These are phyloP conservation scores for Colletotrichum trifolii DNA, from an alignment of 2,329 filamentous ascomycete genomes.

Conservation along the genomic window DNA sequence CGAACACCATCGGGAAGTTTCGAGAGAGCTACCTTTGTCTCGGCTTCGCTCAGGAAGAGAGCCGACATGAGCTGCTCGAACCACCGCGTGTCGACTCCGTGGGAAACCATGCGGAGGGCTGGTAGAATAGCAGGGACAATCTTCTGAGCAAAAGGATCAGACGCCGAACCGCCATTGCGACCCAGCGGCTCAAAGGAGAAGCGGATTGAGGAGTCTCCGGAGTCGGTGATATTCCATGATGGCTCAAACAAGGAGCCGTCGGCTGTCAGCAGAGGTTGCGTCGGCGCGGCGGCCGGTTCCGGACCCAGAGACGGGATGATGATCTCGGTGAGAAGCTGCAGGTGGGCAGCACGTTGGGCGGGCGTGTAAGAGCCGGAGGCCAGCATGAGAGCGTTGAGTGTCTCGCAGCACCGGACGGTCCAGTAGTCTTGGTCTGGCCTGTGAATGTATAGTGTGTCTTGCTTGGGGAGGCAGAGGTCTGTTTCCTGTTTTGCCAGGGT, in stretches of 20 bases:
- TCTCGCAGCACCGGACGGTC: slow-evolving; percentile 31
- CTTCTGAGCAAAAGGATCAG: slow-evolving; percentile 35
- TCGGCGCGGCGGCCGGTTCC: slow-evolving; percentile 26
- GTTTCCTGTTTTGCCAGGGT: slow-evolving; percentile 29
- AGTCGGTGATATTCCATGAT: slow-evolving; percentile 36
- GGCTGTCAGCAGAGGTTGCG: slow-evolving; percentile 31
- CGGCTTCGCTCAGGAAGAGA: slow-evolving; percentile 39
- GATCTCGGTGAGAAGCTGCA: slow-evolving; percentile 32
- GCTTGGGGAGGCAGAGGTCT: slow-evolving; percentile 27
- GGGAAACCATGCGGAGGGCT: slow-evolving; percentile 21
- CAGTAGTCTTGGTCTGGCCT: slow-evolving; percentile 35
- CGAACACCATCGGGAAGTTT: slow-evolving; percentile 37
- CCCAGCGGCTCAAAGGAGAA: slow-evolving; percentile 38
- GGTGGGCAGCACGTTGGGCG: slow-evolving; percentile 28
- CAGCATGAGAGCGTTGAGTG: slow-evolving; percentile 33
- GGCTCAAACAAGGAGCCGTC: slow-evolving; percentile 36
- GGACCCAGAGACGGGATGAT: slow-evolving; percentile 35
- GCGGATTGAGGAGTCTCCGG: slow-evolving; percentile 31
- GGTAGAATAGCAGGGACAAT: slow-evolving; percentile 34
- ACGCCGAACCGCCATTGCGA: slow-evolving; percentile 27
- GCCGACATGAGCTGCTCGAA: slow-evolving; percentile 39
- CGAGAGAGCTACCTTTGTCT: slow-evolving; percentile 24
- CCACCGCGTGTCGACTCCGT: slow-evolving; percentile 35
- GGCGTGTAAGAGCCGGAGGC: slow-evolving; percentile 34
- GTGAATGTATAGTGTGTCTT: slow-evolving; percentile 31